Conservation (phyloP, 1,284 basidiomycete genomes). For the Takashimella koratensis region DNA sequence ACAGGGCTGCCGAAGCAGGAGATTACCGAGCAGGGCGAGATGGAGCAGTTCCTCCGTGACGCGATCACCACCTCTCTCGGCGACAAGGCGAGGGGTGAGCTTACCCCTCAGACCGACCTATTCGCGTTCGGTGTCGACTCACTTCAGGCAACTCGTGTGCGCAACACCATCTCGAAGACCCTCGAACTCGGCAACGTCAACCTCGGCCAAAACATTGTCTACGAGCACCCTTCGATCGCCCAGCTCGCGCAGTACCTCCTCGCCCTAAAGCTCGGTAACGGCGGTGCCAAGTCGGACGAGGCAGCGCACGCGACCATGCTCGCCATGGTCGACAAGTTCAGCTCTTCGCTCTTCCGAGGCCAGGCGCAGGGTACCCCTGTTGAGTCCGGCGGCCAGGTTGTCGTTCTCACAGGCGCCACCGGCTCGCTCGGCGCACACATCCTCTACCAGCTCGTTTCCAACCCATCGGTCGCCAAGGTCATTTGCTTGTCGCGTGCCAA, state of each 20-base stretch:
- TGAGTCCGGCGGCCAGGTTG: slow-evolving; percentile 16
- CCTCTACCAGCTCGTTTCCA: slow-evolving; percentile 52
- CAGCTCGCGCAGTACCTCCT: slow-evolving; percentile 32
- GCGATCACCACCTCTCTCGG: slow-evolving; percentile 48
- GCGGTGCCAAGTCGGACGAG: slow-evolving; percentile 14
- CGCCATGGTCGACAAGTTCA: slow-evolving; percentile 51
- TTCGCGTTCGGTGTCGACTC: slow-evolving; percentile 57
- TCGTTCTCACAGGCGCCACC: slow-evolving; percentile 58
- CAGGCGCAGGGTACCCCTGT: neutral
- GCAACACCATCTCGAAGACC: slow-evolving; percentile 55
- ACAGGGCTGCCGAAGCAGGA: slow-evolving; percentile 46
- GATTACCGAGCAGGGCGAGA: slow-evolving; percentile 33
- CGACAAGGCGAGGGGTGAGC: slow-evolving; percentile 32
- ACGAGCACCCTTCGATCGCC: slow-evolving; percentile 44
- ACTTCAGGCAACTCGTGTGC: slow-evolving; percentile 57
- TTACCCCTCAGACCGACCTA: slow-evolving; percentile 31
- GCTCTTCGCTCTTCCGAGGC: neutral
- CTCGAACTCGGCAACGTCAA: slow-evolving; percentile 46
- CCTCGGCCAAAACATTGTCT: slow-evolving; percentile 52
- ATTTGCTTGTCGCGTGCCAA: slow-evolving; percentile 54
- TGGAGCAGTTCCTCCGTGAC: slow-evolving; percentile 49
- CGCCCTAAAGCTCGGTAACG: slow-evolving; percentile 34
- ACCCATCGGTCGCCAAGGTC: slow-evolving; percentile 49
- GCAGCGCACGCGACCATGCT: slow-evolving; percentile 49
- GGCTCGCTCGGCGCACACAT: slow-evolving; percentile 62